Base-by-base conservation (phyloP, 495 filamentous ascomycete species). In the Delitschia confertaspora region DNA sequence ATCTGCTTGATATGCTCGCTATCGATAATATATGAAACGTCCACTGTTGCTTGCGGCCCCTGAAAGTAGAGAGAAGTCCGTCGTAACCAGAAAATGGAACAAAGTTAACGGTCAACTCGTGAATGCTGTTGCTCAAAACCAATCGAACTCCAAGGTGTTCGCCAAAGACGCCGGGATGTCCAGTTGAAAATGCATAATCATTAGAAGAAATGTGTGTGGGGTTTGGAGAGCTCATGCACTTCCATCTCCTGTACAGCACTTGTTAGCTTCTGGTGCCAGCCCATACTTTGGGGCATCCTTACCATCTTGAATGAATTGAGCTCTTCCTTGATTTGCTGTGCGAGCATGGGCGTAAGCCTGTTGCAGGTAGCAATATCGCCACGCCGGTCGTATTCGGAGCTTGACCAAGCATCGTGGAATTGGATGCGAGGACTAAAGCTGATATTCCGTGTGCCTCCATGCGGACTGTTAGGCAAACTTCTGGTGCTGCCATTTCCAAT, bases 291-390 rank as follows among this genome's bases (percentile, higher is more conserved):
- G 19, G 13, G 7, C 0, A 17, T 18, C 16, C 81, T 47, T 63
- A 95, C 91, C 91, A 99, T 96, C 60, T 98, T 99, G 72, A 96
- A 99, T 51, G 80, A 89, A 67, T 99, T 99, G 54, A 99, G 72
- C 66, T 99, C 91, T 66, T 99, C 91, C 68, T 96, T 96, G 67
- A 99, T 99, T 61, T 99, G 91, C 61, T 99, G 91, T 24, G 91
- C 91, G 49, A 98, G 77, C 73, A 96, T 85, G 13, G 91, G 91
- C 30, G 91, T 99, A 47, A 99, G 67, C 44, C 88, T 83, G 61
- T 99, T 99, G 75, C 91, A 99, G 6, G 91, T 99, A 19, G 91
- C 88, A 62, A 95, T 84, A 9, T 99, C 91, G 33, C 91, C 93
- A 26, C 93, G 80, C 33, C 91, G 81, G 58, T 99, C 91, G 59